These are phyloP conservation scores for Trichoderma afroharzianum DNA, from an alignment of 2,329 filamentous ascomycete species.

Conservation along the genomic window DNA sequence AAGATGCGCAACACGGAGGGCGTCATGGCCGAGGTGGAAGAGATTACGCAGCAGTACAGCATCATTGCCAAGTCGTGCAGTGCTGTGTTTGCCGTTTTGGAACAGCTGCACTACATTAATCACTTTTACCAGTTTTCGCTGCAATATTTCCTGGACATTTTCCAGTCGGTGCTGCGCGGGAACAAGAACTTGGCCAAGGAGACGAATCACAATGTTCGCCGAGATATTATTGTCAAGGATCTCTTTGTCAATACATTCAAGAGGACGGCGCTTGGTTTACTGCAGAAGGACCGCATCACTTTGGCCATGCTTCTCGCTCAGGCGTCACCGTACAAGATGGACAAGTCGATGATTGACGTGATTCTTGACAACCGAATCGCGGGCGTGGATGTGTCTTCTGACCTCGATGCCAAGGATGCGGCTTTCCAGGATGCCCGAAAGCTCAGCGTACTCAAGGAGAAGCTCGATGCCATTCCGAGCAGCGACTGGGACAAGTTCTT, in stretches of 20 bases:
- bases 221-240: slow-evolving; percentile 86
- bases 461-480: slow-evolving; percentile 58
- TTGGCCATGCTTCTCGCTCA: slow-evolving; percentile 93
- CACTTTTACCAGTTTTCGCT: slow-evolving; percentile 99
- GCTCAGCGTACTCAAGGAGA: slow-evolving; percentile 69
- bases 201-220: slow-evolving; percentile 71
- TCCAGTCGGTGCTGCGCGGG: slow-evolving; percentile 81
- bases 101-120: slow-evolving; percentile 96
- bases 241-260: slow-evolving; percentile 90
- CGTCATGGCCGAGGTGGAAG: slow-evolving; percentile 96
- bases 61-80: slow-evolving; percentile 93
- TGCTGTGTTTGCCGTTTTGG: slow-evolving; percentile 92
- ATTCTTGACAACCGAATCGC: slow-evolving; percentile 76
- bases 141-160: slow-evolving; percentile 97
- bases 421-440: slow-evolving; percentile 66
- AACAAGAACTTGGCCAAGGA: slow-evolving; percentile 70
- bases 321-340: slow-evolving; percentile 93
- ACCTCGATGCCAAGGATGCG: slow-evolving; percentile 60
- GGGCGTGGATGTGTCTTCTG: slow-evolving; percentile 74
- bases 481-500: slow-evolving; percentile 80
- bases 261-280: slow-evolving; percentile 84
- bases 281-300: slow-evolving; percentile 92
- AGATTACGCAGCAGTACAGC: slow-evolving; percentile 90
- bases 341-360: slow-evolving; percentile 80
- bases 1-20: slow-evolving; percentile 98